Percentiles rank a stretch among this genome's conserved stretches.
phyloP scores from a whole-genome alignment of 345 rosid species.

The Aegle marmelos region DNA sequence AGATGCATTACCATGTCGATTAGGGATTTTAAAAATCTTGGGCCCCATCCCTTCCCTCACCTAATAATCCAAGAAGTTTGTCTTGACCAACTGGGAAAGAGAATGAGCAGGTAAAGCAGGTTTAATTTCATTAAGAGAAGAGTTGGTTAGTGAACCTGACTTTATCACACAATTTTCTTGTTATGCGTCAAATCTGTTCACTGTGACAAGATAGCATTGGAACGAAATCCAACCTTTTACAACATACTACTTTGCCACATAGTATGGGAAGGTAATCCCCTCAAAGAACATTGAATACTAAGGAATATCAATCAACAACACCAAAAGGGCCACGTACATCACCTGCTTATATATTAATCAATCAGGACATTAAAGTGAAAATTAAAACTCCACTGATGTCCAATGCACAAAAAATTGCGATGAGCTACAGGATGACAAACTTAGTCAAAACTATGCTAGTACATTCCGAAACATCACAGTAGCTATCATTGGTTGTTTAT shows the following conservation, averaged over 20 bases:
- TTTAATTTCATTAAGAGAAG: background rate
- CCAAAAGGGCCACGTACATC: background rate
- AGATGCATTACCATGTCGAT: too few species aligned
- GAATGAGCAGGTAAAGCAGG: background rate
- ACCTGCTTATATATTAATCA: background rate
- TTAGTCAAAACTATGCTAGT: background rate
- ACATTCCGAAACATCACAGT: background rate
- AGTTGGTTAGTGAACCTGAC: background rate
- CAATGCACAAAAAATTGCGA: background rate
- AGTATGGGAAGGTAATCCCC: background rate
- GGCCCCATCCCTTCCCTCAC: background rate
- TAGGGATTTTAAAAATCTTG: too few species aligned
- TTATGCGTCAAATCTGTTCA: background rate
- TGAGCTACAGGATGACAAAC: background rate
- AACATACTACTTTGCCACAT: background rate
- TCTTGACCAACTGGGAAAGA: background rate
- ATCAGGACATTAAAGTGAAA: background rate
- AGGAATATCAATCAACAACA: background rate
- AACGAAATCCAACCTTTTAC: background rate
- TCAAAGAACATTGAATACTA: background rate
- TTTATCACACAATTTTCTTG: background rate
- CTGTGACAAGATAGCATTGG: background rate
- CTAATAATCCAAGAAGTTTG: background rate
- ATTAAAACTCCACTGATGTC: background rate
- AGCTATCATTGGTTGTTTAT: too few species aligned